Conservation (phyloP, 2,329 filamentous ascomycete species). For the Monilinia polystroma region DNA sequence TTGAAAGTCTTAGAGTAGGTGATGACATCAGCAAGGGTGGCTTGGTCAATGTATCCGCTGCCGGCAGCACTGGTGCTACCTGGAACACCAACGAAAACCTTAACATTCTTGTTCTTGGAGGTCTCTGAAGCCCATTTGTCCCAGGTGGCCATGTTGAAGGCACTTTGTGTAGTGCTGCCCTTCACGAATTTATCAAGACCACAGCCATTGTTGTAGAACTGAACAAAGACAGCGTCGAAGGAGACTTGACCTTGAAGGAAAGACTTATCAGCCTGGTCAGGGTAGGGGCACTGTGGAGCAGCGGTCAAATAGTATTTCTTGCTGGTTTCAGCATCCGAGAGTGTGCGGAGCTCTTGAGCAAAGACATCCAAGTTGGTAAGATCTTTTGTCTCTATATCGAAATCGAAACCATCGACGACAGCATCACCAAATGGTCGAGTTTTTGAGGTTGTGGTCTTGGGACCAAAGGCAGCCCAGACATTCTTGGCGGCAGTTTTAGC, state of each 20-base stretch:
- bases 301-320: conserved; percentile 60
- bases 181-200: conserved; percentile 52
- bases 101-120: conserved; percentile 57
- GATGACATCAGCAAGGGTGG: conserved; percentile 50
- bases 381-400: conserved; percentile 49
- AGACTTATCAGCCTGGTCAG: conserved; percentile 56
- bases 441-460: conserved; percentile 45
- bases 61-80: conserved; percentile 48
- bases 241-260: conserved; percentile 53
- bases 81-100: conserved; percentile 59
- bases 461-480: conserved; percentile 71
- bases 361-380: conserved; percentile 18
- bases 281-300: conserved; percentile 66
- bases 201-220: conserved; percentile 50
- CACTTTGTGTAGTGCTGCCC: conserved; percentile 45
- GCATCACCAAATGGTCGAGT: conserved; percentile 66
- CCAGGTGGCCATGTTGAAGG: conserved; percentile 63
- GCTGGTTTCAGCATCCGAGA: conserved; percentile 48
- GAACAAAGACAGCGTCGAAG: conserved; percentile 43
- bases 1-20: conserved; percentile 52
- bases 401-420: conserved; percentile 72
- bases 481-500: conserved; percentile 58
- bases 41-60: conserved; percentile 50
- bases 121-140: conserved; percentile 59
- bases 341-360: conserved; percentile 41